Evolutionary conservation across 768 basidiomycete genomes (phyloP), one percentile per base, ranked within the genome.

Genomic region (Scleroderma bovista): DNA sequence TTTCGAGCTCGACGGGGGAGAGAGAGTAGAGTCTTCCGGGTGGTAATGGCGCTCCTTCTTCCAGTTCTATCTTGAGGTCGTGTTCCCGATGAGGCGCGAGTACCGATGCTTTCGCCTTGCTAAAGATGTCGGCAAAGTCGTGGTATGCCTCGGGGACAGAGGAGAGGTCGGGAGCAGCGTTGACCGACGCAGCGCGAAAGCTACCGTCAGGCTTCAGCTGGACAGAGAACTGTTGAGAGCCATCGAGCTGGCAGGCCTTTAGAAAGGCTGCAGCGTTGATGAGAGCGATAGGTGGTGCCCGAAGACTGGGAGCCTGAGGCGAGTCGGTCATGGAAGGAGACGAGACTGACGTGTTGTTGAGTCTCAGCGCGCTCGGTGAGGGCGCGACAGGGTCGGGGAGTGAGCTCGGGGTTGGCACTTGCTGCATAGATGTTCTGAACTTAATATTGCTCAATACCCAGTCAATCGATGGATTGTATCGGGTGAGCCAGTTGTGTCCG

Each of bases 1-100:
- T 67, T 13, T 62, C 48, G 3, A 58, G 65, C 53, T 78, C 70
- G 0, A 43, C 31, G 3, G 52, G 31, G 19, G 48, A 56, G 3
- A 49, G 38, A 3, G 33, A 43, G 12, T 38, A 38, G 1, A 38
- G 9, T 13, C 16, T 16, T 9, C 37, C n/a, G 9, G 6, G n/a
- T 9, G n/a, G 37, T 17, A 9, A n/a, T 13, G 37, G 1, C 16
- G 37, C 17, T 20, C 37, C 37, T 38, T 38, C 37, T n/a, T 38
- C 37, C n/a, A 38, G 37, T 6, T 38, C n/a, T 2, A 38, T 38
- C n/a, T 17, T 16, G 2, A 38, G 37, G 20, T 38, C 9, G n/a
- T 4, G 9, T 17, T 38, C 37, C 6, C 16, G 4, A 9, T 38
- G 37, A 3, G 37, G 37, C 16, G 9, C 37, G 1, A 38, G n/a